Evolutionary conservation across 768 basidiomycete species (phyloP).

Genomic region (Tricholoma flavovirens): DNA sequence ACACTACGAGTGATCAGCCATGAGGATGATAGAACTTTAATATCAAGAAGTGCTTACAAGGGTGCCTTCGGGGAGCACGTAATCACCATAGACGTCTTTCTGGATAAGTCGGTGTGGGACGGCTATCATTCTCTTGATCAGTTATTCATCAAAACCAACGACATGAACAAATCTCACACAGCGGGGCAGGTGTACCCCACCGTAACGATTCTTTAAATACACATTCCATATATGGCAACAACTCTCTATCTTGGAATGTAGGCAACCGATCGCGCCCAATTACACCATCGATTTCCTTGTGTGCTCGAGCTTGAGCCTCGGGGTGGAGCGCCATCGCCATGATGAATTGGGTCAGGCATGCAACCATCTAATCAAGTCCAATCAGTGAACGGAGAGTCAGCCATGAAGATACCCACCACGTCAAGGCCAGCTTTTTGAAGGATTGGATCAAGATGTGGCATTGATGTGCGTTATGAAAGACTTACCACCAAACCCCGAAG

Average conservation of each 20-base stretch:
- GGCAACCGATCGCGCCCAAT: slow-evolving; percentile 13
- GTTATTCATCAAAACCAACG: neutral
- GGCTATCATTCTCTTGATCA: slow-evolving; percentile 1
- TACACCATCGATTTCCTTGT: slow-evolving; percentile 15
- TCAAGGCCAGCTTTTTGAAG: slow-evolving; percentile 12
- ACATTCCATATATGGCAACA: slow-evolving; percentile 15
- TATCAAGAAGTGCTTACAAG: slow-evolving; percentile 3
- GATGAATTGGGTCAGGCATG: slow-evolving; percentile 13
- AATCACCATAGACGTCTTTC: slow-evolving; percentile 14
- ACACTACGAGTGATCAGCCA: slow-evolving; percentile 3
- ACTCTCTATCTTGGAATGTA: slow-evolving; percentile 12
- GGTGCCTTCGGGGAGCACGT: slow-evolving; percentile 12
- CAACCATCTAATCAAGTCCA: slow-evolving; percentile 5
- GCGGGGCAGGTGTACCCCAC: slow-evolving; percentile 14
- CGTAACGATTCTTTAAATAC: slow-evolving; percentile 15
- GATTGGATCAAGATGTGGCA: neutral
- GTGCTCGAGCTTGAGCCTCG: slow-evolving; percentile 10
- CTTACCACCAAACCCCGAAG: slow-evolving; percentile 14
- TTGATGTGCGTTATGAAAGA: neutral
- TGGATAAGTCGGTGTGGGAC: slow-evolving; percentile 15
- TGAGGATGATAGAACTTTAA: neutral
- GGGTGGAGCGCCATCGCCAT: slow-evolving; percentile 15
- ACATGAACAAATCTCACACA: slow-evolving; percentile 5
- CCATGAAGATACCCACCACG: slow-evolving; percentile 5
- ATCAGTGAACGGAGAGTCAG: neutral